Base-by-base conservation (phyloP, 1,284 basidiomycete genomes). In the Ustilago vetiveriae region DNA sequence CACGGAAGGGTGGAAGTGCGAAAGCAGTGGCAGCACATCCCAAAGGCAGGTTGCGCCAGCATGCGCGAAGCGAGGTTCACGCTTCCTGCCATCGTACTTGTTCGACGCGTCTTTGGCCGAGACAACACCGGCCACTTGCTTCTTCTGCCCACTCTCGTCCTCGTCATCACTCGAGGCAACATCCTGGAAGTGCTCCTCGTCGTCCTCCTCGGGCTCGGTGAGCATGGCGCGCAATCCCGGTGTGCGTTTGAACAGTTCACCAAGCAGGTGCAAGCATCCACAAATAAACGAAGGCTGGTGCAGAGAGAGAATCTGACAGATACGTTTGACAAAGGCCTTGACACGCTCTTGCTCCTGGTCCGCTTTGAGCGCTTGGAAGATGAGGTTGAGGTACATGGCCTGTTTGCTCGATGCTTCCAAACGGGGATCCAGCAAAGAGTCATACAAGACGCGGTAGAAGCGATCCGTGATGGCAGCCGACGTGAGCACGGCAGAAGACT, bases 341-440 rank as follows among this genome's bases (percentile, higher is more conserved):
- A 91, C 87, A 17, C 93, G 86, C 56, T 87, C 87, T 0, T 82
- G 70, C 48, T 88, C 88, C 11, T 82, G 82, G 78, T 97, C 95
- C 3, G 86, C 86, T 83, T 96, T 96, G 73, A 98, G 84, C 16
- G 92, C 90, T 80, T 93, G 95, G 87, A 96, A 95, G 19, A 98
- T 83, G 19, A 99, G 84, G 82, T 98, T 98, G 70, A 99, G 87
- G 82, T 97, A 98, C 90, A 98, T 92, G 8, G 94, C 92, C 82
- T 98, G 94, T 82, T 98, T 98, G 26, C 90, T 92, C 16, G 93
- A 93, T 2, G 86, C 86, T 16, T 89, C 86, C 6, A 99, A 86
- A 11, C 96, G 89, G 0, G 85, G 84, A 77, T 99, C 95, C 32
- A 91, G 87, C 6, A 98, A 85, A 2, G 92, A 94, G 26, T 90